phyloP scores from a whole-genome alignment of 2,329 filamentous ascomycete genomes.

The Penicillium sp. region DNA sequence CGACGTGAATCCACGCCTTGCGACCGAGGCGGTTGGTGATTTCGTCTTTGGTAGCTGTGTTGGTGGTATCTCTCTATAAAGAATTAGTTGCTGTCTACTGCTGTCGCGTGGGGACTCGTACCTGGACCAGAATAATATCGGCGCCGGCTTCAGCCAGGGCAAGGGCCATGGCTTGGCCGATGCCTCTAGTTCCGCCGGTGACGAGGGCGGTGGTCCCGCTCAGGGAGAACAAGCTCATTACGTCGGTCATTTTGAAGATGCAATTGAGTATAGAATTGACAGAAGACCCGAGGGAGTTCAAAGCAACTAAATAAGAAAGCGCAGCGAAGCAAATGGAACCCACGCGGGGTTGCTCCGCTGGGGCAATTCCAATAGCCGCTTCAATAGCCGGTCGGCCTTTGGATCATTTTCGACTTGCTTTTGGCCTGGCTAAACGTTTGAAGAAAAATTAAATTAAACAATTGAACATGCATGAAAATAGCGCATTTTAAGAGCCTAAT shows the following conservation, averaged over 20 bases:
- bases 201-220: constrained; percentile 47
- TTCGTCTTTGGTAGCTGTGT: constrained; percentile 46
- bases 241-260: constrained; percentile 26
- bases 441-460: too few relatives aligned
- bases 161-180: constrained; percentile 50
- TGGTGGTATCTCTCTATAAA: constrained; percentile 55
- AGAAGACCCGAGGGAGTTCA: neutral
- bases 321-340: neutral
- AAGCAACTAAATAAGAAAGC: neutral
- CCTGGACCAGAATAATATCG: constrained; percentile 47
- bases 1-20: constrained; percentile 46
- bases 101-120: constrained; percentile 11
- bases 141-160: constrained; percentile 51
- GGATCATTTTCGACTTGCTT: neutral
- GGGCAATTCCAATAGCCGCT: constrained; percentile 10
- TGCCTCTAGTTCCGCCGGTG: constrained; percentile 51
- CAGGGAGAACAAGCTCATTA: constrained; percentile 41
- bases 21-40: constrained; percentile 41
- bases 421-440: too few relatives aligned
- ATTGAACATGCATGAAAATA: neutral
- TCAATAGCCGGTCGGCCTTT: constrained; percentile 17
- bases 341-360: constrained; percentile 5
- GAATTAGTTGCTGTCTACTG: neutral
- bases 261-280: neutral
- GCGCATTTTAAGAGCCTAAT: neutral